These are phyloP conservation scores for Cladosporium oxysporum DNA, from an alignment of 2,329 filamentous ascomycete species.

Conservation along the genomic window DNA sequence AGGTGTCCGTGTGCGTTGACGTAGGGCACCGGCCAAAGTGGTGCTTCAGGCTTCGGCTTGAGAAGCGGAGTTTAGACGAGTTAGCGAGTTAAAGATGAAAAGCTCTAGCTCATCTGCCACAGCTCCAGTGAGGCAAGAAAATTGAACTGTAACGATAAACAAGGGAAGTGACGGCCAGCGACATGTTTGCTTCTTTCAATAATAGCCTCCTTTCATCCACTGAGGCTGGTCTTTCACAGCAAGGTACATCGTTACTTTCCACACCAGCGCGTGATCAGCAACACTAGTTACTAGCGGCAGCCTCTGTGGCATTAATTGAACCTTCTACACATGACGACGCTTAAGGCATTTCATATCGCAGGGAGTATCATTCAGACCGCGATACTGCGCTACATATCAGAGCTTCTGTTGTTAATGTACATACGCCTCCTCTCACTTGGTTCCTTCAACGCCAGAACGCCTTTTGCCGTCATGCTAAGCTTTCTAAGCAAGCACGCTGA, in stretches of 20 bases:
- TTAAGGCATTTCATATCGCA: background rate
- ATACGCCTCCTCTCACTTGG: background rate
- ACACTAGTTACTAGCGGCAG: background rate
- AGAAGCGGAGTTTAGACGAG: background rate
- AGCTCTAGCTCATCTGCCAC: background rate
- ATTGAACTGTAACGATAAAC: background rate
- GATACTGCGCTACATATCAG: background rate
- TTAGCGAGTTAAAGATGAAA: background rate
- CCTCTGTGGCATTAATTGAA: background rate
- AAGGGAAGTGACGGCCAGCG: background rate
- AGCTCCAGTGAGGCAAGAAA: background rate
- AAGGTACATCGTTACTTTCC: background rate
- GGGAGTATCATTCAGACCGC: background rate
- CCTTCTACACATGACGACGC: background rate
- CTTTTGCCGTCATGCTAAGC: background rate
- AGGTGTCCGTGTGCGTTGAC: background rate
- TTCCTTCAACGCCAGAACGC: constrained; percentile 15
- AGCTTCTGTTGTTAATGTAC: constrained; percentile 8
- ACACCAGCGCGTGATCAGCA: background rate
- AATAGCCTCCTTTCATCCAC: background rate
- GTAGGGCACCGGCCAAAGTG: background rate
- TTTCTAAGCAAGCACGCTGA: constrained; percentile 57
- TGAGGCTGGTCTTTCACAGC: background rate
- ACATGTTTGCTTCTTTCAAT: background rate
- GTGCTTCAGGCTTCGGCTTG: background rate